Percentiles rank a stretch among this genome's conserved stretches.
phyloP scores from a whole-genome alignment of 2,329 filamentous ascomycete genomes.

The Phaeosphaeria sp. region DNA sequence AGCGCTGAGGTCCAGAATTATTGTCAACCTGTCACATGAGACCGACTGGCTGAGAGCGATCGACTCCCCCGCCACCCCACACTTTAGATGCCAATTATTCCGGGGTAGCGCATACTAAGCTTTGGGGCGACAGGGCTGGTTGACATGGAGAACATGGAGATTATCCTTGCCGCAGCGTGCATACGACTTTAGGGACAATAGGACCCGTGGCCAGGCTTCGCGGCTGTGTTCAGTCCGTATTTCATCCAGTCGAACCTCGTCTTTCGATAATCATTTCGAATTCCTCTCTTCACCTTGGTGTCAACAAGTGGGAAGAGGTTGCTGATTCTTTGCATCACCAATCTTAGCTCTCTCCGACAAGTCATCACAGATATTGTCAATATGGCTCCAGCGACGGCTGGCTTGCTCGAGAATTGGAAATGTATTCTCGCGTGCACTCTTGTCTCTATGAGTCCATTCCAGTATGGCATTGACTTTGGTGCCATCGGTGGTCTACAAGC shows the following conservation, averaged over 20 bases:
- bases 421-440: conserved; percentile 58
- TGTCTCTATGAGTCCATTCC: conserved; percentile 59
- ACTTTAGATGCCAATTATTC: conserved; percentile 20
- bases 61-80: conserved; percentile 28
- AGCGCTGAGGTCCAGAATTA: neutral
- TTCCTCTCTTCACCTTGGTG: neutral
- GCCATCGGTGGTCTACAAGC: conserved; percentile 60
- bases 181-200: conserved; percentile 3
- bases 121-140: conserved; percentile 24
- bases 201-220: neutral
- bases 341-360: neutral
- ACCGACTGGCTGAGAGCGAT: neutral
- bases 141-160: conserved; percentile 21
- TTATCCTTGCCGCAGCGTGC: conserved; percentile 9
- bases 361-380: conserved; percentile 4
- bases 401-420: conserved; percentile 54
- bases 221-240: neutral
- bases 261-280: neutral
- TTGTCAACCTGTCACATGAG: neutral
- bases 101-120: conserved; percentile 22
- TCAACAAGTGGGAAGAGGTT: neutral
- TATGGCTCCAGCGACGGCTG: conserved; percentile 30
- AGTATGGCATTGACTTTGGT: conserved; percentile 62
- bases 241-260: neutral
- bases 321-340: neutral